Base-by-base conservation (phyloP, 371 early-diverging fungal species). In the Parasitella parasitica region DNA sequence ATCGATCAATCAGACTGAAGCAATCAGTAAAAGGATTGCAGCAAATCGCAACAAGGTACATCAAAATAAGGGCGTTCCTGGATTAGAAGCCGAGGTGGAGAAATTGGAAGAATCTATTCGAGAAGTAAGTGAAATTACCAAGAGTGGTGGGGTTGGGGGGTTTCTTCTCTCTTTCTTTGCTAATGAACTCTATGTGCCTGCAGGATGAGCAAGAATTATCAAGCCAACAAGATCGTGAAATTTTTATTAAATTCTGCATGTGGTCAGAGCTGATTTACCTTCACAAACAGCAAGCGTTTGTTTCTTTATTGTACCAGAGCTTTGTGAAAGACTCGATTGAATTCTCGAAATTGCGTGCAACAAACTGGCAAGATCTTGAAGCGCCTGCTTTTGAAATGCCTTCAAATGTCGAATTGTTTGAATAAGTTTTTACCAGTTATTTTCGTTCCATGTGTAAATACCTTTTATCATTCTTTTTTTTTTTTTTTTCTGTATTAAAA, bases 171-270 rank as follows among this genome's bases (percentile, higher is more conserved):
- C 22, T 1, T 32, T 13, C 27, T 37, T n/a, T 81, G 85, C 94
- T 94, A 41, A 93, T 92, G 12, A 35, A 64, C 91, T 92, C 78
- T 91, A 18, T 43, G 43, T 43, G 5, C 6, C 18, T 16, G 90
- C 86, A 97, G 96, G 92, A 96, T 92, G 74, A 98, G 82, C 80
- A 89, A 67, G 93, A 95, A 91, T 82, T 97, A 89, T 61, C 94
- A 89, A 70, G 62, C 35, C 76, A 80, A 51, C 57, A 71, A 57
- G 59, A 69, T 26, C 70, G 71, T 1, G 71, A 65, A 12, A 54
- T 73, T 15, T 78, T 75, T 57, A 76, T 75, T 28, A 67, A 62
- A 26, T 73, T 62, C 50, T 78, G 78, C 46, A 75, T 80, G 68
- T 75, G 70, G 70, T 71, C 74, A 20, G 79, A 80, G 41, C 46